A percentile compares a stretch with the other conserved stretches of the same genome.
Evolutionary conservation across 2,329 filamentous ascomycete genomes (phyloP).

Genomic region (Monilinia aucupariae): DNA sequence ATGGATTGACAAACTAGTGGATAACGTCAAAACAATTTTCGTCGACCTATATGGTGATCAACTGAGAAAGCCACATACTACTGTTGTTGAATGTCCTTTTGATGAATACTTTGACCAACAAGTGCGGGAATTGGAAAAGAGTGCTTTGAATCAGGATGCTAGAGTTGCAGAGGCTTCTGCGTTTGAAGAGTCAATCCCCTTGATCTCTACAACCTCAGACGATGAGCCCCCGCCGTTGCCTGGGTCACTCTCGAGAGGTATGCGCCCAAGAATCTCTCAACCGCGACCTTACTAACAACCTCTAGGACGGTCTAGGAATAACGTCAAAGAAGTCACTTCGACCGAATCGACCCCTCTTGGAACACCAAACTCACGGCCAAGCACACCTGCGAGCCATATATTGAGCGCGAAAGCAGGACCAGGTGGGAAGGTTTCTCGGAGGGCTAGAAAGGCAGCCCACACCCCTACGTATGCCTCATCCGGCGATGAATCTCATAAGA

Average conservation of each 20-base stretch:
- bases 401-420: conserved; percentile 70
- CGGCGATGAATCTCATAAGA: conserved; percentile 69
- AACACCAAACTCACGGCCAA: conserved; percentile 74
- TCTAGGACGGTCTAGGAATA: conserved; percentile 30
- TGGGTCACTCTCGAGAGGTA: conserved; percentile 32
- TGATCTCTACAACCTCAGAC: conserved; percentile 23
- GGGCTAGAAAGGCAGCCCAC: conserved; percentile 68
- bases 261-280: background rate
- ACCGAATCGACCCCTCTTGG: conserved; percentile 61
- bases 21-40: conserved; percentile 91
- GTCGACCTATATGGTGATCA: conserved; percentile 85
- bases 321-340: conserved; percentile 31
- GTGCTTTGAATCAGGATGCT: conserved; percentile 37
- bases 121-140: conserved; percentile 70
- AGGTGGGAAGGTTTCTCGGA: conserved; percentile 70
- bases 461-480: conserved; percentile 61
- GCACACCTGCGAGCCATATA: conserved; percentile 66
- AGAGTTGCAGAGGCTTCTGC: conserved; percentile 28
- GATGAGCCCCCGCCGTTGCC: conserved; percentile 49
- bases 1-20: conserved; percentile 95
- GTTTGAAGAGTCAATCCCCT: conserved; percentile 26
- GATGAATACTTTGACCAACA: conserved; percentile 94
- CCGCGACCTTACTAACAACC: background rate
- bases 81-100: conserved; percentile 76
- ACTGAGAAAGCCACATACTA: conserved; percentile 73